A percentile compares a stretch with the other conserved stretches of the same genome.
phyloP scores from a whole-genome alignment of 306 rosid genomes.

The Heteromeles arbutifolia region DNA sequence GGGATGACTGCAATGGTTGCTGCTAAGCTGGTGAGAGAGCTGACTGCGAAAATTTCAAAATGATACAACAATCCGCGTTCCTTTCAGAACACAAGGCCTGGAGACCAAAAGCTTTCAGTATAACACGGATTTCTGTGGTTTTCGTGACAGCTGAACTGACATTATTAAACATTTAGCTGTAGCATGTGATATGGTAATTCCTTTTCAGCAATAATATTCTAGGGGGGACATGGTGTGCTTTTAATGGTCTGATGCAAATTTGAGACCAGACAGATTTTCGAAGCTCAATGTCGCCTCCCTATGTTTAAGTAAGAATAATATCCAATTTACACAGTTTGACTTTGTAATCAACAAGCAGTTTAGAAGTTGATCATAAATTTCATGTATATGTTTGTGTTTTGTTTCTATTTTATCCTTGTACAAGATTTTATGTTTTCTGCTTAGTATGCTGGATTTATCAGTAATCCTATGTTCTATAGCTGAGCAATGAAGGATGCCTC shows the following conservation, averaged over 20 bases:
- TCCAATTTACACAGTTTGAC: background rate
- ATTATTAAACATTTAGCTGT: background rate
- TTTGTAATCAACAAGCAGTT: background rate
- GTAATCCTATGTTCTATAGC: too few relatives aligned
- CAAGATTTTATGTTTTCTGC: too few relatives aligned
- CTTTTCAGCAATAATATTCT: background rate
- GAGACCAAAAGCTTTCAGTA: conserved; percentile 4
- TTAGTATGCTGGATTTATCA: too few relatives aligned
- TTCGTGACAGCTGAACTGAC: background rate
- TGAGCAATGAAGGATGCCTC: too few relatives aligned
- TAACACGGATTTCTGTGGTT: background rate
- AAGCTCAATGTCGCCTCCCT: background rate
- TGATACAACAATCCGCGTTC: conserved; percentile 5
- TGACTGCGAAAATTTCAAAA: conserved; percentile 80
- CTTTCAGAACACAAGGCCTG: background rate
- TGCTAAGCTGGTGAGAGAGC: conserved; percentile 88
- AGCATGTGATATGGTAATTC: background rate
- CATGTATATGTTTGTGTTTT: background rate
- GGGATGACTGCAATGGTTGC: conserved; percentile 99
- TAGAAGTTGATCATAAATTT: background rate
- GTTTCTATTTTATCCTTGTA: too few relatives aligned
- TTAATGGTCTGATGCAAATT: background rate
- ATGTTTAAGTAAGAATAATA: background rate
- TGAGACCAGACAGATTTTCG: background rate
- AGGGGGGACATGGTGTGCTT: background rate